These are phyloP conservation scores for Suillus americanus DNA, from an alignment of 768 basidiomycete species.

Conservation along the genomic window DNA sequence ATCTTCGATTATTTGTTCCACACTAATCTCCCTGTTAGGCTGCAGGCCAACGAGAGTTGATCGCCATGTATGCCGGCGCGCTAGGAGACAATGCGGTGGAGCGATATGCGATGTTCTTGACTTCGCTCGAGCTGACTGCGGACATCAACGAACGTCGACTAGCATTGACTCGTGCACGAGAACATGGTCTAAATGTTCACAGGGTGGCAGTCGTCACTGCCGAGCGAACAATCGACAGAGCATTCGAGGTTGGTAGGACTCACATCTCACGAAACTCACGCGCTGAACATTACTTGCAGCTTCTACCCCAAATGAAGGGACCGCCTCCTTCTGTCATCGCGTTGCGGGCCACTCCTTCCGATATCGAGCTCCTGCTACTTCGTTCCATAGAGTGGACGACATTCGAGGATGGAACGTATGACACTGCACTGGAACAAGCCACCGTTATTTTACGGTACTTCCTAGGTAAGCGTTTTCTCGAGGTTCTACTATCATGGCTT, in stretches of 20 bases:
- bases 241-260: constrained; percentile 52
- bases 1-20: not conserved
- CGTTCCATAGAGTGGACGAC: constrained; percentile 95
- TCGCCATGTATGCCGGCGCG: constrained; percentile 92
- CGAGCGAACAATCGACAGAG: constrained; percentile 70
- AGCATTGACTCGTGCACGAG: constrained; percentile 73
- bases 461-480: constrained; percentile 58
- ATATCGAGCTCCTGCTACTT: constrained; percentile 64
- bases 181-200: constrained; percentile 82
- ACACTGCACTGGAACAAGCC: constrained; percentile 79
- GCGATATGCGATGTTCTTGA: constrained; percentile 88
- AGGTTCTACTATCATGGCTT: not conserved
- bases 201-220: constrained; percentile 81
- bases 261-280: not conserved
- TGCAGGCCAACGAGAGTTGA: constrained; percentile 79
- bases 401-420: constrained; percentile 69
- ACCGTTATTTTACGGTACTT: constrained; percentile 90
- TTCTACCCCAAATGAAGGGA: constrained; percentile 46
- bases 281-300: not conserved
- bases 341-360: constrained; percentile 54
- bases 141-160: constrained; percentile 63
- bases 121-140: constrained; percentile 65
- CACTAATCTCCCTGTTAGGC: constrained; percentile 36
- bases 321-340: constrained; percentile 61
- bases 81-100: constrained; percentile 89